Evolutionary conservation across 352 stramenopile genomes (phyloP).

Genomic region (Achlya hypogyna): DNA sequence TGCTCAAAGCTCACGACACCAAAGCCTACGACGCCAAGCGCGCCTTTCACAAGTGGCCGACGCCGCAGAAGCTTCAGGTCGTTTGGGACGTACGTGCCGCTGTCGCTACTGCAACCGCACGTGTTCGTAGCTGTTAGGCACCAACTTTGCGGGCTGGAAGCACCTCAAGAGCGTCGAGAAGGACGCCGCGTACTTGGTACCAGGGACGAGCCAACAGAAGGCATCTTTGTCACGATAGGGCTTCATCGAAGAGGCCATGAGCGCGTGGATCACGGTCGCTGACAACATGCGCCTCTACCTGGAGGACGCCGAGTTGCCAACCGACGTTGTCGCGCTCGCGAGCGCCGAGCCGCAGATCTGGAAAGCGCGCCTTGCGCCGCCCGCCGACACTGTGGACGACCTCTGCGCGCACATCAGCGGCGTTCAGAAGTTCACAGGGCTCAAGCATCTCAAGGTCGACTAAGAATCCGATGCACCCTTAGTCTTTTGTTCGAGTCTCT

Average conservation of each 20-base stretch:
- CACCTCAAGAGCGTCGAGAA: constrained; percentile 30
- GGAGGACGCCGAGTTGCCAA: neutral
- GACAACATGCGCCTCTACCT: constrained; percentile 35
- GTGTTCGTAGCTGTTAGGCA: neutral
- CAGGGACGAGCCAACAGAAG: too few relatives aligned
- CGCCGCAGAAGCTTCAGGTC: constrained; percentile 3
- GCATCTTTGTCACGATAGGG: too few relatives aligned
- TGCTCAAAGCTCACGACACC: constrained; percentile 28
- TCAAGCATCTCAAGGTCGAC: constrained; percentile 44
- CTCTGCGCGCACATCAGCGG: constrained; percentile 54
- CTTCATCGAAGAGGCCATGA: constrained; percentile 56
- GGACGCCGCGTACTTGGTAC: constrained; percentile 14
- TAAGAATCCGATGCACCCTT: too few relatives aligned
- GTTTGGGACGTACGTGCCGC: constrained; percentile 15
- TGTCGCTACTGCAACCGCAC: constrained; percentile 23
- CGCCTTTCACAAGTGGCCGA: constrained; percentile 2
- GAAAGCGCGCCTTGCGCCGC: constrained; percentile 44
- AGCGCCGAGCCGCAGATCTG: constrained; percentile 55
- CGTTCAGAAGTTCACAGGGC: constrained; percentile 43
- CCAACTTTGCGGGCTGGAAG: constrained; percentile 43
- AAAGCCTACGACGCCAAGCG: constrained; percentile 18
- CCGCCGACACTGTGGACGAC: constrained; percentile 40
- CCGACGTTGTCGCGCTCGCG: neutral
- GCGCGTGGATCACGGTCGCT: constrained; percentile 48
- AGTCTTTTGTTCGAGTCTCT: neutral